These are phyloP conservation scores for Erucastrum elatum DNA, from an alignment of 345 rosid species.

Conservation along the genomic window DNA sequence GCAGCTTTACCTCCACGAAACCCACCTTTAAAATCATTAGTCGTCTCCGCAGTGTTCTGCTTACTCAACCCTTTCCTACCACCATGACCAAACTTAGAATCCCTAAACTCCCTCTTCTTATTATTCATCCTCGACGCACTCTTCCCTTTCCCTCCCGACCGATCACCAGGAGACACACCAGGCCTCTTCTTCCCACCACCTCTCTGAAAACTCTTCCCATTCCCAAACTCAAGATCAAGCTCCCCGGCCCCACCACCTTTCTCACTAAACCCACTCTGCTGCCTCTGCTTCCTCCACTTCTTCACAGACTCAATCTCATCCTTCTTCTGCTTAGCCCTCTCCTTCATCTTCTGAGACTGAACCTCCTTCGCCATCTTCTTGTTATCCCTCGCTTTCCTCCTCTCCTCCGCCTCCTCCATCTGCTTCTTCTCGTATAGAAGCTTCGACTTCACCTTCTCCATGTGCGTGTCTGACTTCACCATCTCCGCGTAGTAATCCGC, in stretches of 20 bases:
- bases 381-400: constrained; percentile 78
- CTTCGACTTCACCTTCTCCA: constrained; percentile 77
- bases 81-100: constrained; percentile 70
- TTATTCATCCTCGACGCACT: constrained; percentile 39
- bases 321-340: constrained; percentile 69
- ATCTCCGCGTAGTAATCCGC: constrained; percentile 80
- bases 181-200: constrained; percentile 62
- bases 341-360: constrained; percentile 80
- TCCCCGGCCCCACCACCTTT: constrained; percentile 44
- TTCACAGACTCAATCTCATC: constrained; percentile 71
- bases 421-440: constrained; percentile 66
- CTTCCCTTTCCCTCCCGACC: constrained; percentile 63
- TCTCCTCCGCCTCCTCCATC: constrained; percentile 84
- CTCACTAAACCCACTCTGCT: constrained; percentile 70
- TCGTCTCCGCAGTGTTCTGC: constrained; percentile 65
- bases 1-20: constrained; percentile 26
- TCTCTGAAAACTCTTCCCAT: constrained; percentile 58
- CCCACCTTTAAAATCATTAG: constrained; percentile 45
- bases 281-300: constrained; percentile 90
- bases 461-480: constrained; percentile 77
- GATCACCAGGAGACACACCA: constrained; percentile 61
- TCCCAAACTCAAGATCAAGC: constrained; percentile 58
- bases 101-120: constrained; percentile 43
- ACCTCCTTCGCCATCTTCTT: constrained; percentile 75
- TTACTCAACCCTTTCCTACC: constrained; percentile 61